These are phyloP conservation scores for Apiospora phragmitis DNA, from an alignment of 2,329 filamentous ascomycete genomes.

Conservation along the genomic window DNA sequence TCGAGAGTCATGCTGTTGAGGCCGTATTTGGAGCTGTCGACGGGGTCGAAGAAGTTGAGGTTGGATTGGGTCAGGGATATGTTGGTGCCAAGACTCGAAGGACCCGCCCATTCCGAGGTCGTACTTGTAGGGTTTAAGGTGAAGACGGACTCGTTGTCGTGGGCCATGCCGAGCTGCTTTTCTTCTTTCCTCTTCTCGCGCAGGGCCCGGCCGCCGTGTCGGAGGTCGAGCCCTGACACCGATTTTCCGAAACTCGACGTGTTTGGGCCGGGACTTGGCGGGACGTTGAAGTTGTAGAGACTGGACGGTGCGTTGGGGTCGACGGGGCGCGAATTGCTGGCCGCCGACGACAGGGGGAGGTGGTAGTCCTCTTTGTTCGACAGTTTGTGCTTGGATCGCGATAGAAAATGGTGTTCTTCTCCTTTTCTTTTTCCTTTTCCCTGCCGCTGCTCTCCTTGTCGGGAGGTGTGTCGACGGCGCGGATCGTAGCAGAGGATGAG, in stretches of 20 bases:
- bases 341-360: constrained; percentile 72
- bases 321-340: constrained; percentile 74
- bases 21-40: constrained; percentile 61
- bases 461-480: constrained; percentile 56
- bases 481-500: constrained; percentile 73
- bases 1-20: constrained; percentile 71
- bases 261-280: constrained; percentile 68
- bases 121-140: constrained; percentile 24
- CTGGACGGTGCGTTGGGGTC: constrained; percentile 75
- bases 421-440: constrained; percentile 58
- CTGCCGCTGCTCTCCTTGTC: constrained; percentile 47
- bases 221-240: constrained; percentile 76
- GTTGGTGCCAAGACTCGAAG: constrained; percentile 48
- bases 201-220: constrained; percentile 74
- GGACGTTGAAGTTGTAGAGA: constrained; percentile 76
- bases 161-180: constrained; percentile 46
- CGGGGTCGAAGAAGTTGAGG: constrained; percentile 50
- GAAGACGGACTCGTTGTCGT: constrained; percentile 53
- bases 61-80: constrained; percentile 26
- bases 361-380: constrained; percentile 72
- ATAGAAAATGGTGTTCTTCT: constrained; percentile 78
- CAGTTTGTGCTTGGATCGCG: constrained; percentile 76
- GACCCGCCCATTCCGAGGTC: constrained; percentile 53
- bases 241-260: constrained; percentile 74
- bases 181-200: constrained; percentile 82